These are phyloP conservation scores for Clonostachys solani DNA, from an alignment of 2,329 filamentous ascomycete species.

Conservation along the genomic window DNA sequence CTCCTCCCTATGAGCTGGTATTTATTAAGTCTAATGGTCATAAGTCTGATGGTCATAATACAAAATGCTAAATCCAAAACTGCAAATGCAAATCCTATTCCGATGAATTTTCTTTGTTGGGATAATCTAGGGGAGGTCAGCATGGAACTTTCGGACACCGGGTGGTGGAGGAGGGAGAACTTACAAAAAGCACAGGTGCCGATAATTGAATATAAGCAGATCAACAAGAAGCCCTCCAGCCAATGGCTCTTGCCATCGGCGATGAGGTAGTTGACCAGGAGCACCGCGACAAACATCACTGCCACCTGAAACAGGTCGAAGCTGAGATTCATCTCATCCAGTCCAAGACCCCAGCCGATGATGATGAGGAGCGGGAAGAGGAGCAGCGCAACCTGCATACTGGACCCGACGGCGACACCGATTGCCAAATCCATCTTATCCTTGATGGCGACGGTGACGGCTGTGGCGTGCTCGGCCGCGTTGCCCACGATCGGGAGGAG, in stretches of 20 bases:
- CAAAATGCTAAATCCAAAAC: too few species aligned
- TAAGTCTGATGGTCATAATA: too few species aligned
- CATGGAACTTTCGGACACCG: too few species aligned
- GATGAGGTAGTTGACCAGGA: conserved; percentile 84
- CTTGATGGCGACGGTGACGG: conserved; percentile 52
- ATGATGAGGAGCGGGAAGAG: conserved; percentile 74
- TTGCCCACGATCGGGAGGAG: conserved; percentile 66
- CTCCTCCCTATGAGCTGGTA: too few species aligned
- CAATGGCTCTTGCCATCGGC: conserved; percentile 80
- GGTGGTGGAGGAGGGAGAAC: conserved; percentile 14
- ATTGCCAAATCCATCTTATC: conserved; percentile 61
- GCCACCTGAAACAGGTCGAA: conserved; percentile 90
- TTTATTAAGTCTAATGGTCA: too few species aligned
- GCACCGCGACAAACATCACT: conserved; percentile 75
- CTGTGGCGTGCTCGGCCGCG: conserved; percentile 59
- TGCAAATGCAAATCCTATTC: too few species aligned
- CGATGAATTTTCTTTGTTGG: too few species aligned
- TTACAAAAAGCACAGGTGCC: conserved; percentile 62
- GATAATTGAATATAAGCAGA: conserved; percentile 58
- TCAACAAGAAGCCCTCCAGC: conserved; percentile 65
- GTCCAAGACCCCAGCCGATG: conserved; percentile 71
- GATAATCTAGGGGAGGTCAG: too few species aligned
- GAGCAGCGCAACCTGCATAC: conserved; percentile 78
- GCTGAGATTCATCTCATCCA: conserved; percentile 72
- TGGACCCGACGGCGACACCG: conserved; percentile 61